These are phyloP conservation scores for Caryocar brasiliense DNA, from an alignment of 441 rosid genomes.

Conservation along the genomic window DNA sequence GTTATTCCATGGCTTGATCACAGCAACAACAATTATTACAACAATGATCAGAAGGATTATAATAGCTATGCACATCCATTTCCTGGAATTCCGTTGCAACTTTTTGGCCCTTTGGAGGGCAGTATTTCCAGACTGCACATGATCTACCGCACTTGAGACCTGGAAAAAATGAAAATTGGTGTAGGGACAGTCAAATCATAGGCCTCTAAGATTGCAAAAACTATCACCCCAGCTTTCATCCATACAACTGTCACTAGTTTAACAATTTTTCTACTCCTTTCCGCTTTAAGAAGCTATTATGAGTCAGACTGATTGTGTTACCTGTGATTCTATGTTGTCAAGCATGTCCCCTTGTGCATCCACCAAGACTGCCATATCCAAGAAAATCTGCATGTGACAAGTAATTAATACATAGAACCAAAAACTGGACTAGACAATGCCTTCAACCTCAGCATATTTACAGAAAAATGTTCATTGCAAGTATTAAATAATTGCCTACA, in stretches of 20 bases:
- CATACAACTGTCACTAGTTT: too few species aligned
- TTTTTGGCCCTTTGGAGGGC: constrained; percentile 65
- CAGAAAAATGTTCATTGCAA: too few species aligned
- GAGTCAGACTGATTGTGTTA: constrained; percentile 9
- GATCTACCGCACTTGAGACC: constrained; percentile 92
- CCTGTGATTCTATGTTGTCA: constrained; percentile 89
- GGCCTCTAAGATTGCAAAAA: background rate
- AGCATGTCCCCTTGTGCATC: constrained; percentile 96
- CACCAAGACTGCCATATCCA: constrained; percentile 94
- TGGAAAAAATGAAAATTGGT: constrained; percentile 12
- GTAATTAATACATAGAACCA: background rate
- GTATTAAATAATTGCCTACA: too few species aligned
- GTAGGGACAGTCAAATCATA: background rate
- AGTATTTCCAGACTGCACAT: constrained; percentile 75
- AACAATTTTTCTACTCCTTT: too few species aligned
- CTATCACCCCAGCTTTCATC: background rate
- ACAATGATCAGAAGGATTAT: constrained; percentile 69
- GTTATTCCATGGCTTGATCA: constrained; percentile 70
- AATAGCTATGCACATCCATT: constrained; percentile 89
- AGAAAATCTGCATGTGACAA: constrained; percentile 51
- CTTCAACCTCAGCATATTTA: too few species aligned
- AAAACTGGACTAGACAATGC: too few species aligned
- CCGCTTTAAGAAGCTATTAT: background rate
- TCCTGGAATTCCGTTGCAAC: constrained; percentile 71
- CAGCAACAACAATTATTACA: constrained; percentile 51